Evolutionary conservation across 371 early-diverging fungal genomes (phyloP).

Genomic region (Rhizomucor miehei): DNA sequence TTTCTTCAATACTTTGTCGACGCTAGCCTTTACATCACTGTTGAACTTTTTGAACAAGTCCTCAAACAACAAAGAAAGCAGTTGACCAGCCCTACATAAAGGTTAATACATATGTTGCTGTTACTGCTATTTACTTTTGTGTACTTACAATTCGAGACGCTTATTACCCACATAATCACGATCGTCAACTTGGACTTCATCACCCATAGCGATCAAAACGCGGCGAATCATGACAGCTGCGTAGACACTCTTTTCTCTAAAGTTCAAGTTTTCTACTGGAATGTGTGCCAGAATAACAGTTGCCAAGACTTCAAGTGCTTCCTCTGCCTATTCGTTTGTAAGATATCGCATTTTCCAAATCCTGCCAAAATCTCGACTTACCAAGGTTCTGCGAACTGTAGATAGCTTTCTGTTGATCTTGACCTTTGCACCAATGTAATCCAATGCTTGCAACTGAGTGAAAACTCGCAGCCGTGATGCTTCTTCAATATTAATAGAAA

Average conservation of each 20-base stretch:
- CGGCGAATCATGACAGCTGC: slow-evolving; percentile 98
- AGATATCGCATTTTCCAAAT: not conserved
- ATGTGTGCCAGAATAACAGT: slow-evolving; percentile 96
- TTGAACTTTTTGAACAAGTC: slow-evolving; percentile 99
- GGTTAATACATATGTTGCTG: not conserved
- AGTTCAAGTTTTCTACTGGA: slow-evolving; percentile 87
- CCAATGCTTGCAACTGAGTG: slow-evolving; percentile 92
- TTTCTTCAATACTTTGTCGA: slow-evolving; percentile 94
- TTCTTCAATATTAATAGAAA: slow-evolving; percentile 93
- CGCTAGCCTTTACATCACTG: slow-evolving; percentile 83
- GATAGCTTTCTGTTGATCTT: slow-evolving; percentile 64
- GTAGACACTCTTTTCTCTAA: slow-evolving; percentile 94
- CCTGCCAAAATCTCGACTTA: slow-evolving; percentile 6
- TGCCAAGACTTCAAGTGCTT: slow-evolving; percentile 89
- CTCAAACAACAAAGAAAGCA: slow-evolving; percentile 98
- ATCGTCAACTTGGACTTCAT: slow-evolving; percentile 91
- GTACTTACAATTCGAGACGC: slow-evolving; percentile 92
- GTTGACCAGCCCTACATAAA: slow-evolving; percentile 88
- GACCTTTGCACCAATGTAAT: slow-evolving; percentile 84
- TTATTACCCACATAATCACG: slow-evolving; percentile 99
- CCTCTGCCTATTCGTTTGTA: slow-evolving; percentile 63
- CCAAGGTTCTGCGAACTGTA: slow-evolving; percentile 53
- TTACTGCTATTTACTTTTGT: not conserved
- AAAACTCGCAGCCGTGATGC: slow-evolving; percentile 70
- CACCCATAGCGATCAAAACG: slow-evolving; percentile 84